Conservation (phyloP, 495 filamentous ascomycete species). For the Hypoxylon subgilvum region DNA sequence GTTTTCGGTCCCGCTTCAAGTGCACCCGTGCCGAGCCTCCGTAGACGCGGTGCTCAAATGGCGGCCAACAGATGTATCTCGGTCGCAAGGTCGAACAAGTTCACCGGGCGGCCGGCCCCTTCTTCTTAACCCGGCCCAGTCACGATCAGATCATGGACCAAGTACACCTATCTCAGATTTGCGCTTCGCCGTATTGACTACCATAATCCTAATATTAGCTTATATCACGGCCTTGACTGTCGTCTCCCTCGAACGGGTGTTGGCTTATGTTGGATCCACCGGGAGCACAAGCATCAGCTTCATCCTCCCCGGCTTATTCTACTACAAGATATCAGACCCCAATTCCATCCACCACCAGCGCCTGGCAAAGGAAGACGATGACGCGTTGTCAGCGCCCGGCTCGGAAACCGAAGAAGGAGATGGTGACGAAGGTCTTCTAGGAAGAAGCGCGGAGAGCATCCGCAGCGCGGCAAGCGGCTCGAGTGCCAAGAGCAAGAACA, state of each 20-base stretch:
- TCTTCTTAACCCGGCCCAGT: slow-evolving; percentile 42
- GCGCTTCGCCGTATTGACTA: slow-evolving; percentile 89
- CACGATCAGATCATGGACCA: slow-evolving; percentile 51
- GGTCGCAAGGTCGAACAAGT: slow-evolving; percentile 38
- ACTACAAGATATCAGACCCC: slow-evolving; percentile 94
- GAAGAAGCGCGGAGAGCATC: slow-evolving; percentile 53
- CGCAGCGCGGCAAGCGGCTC: slow-evolving; percentile 49
- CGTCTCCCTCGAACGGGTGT: slow-evolving; percentile 82
- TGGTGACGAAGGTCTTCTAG: slow-evolving; percentile 50
- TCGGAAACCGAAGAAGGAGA: slow-evolving; percentile 57
- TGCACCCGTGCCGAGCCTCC: slow-evolving; percentile 92
- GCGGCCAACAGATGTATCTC: slow-evolving; percentile 63
- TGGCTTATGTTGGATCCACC: slow-evolving; percentile 94
- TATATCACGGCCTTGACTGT: slow-evolving; percentile 91
- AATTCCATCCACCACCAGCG: slow-evolving; percentile 82
- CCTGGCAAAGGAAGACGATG: slow-evolving; percentile 87
- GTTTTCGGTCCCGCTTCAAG: slow-evolving; percentile 94
- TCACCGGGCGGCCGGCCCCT: slow-evolving; percentile 51
- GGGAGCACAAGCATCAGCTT: slow-evolving; percentile 95
- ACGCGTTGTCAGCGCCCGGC: slow-evolving; percentile 54
- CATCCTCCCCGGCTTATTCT: slow-evolving; percentile 93
- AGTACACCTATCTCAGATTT: slow-evolving; percentile 73
- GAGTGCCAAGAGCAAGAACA: slow-evolving; percentile 27
- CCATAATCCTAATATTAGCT: slow-evolving; percentile 77
- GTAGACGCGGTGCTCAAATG: slow-evolving; percentile 92